phyloP scores from a whole-genome alignment of 352 stramenopile genomes.

The Pythium rhizo-oryzae region DNA sequence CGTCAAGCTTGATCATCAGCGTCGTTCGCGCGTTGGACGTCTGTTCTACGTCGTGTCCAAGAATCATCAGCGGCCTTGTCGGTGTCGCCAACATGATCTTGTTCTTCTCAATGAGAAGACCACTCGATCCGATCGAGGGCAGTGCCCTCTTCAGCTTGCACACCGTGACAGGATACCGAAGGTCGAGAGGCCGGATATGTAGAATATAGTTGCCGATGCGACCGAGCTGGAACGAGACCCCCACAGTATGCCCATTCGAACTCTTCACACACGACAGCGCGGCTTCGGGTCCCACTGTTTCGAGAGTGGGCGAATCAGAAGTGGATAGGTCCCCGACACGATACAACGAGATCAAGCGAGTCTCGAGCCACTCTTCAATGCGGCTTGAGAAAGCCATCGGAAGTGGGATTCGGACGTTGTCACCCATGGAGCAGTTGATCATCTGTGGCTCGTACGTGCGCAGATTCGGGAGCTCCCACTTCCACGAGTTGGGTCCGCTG shows the following conservation, averaged over 20 bases:
- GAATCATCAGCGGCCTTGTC: conserved; percentile 33
- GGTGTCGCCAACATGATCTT: conserved; percentile 17
- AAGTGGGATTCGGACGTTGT: conserved; percentile 41
- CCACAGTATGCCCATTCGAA: conserved; percentile 20
- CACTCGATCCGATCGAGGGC: background rate
- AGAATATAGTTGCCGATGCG: conserved; percentile 38
- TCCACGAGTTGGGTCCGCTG: conserved; percentile 22
- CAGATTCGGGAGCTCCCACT: conserved; percentile 52
- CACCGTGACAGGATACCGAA: conserved; percentile 40
- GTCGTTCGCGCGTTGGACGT: background rate
- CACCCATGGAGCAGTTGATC: conserved; percentile 37
- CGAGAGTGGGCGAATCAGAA: conserved; percentile 22
- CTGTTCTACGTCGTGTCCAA: conserved; percentile 30
- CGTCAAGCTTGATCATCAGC: background rate
- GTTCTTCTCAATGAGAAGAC: conserved; percentile 26
- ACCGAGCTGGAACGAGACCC: background rate
- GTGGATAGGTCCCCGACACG: conserved; percentile 24
- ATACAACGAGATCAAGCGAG: conserved; percentile 31
- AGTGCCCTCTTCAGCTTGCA: conserved; percentile 4
- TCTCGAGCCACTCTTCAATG: conserved; percentile 37
- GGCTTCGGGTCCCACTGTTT: conserved; percentile 23
- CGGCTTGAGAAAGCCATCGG: conserved; percentile 34
- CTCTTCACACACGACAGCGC: conserved; percentile 31
- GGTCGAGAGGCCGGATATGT: conserved; percentile 36
- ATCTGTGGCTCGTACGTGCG: conserved; percentile 22